Conservation (phyloP, 305 asterid species). For the Petunia hybrid region DNA sequence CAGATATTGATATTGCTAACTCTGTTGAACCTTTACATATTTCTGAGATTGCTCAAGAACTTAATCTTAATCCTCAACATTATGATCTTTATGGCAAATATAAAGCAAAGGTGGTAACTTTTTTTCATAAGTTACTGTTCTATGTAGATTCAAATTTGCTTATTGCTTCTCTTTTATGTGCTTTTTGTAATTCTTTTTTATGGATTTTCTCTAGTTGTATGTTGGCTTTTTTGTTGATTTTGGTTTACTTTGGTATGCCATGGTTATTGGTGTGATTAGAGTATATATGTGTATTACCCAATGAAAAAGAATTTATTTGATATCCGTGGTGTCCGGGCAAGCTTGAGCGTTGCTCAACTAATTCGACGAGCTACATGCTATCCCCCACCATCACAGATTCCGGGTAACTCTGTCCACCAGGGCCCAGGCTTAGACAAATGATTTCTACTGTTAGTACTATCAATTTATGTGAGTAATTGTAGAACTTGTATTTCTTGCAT, state of each 20-base stretch:
- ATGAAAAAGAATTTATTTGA: too few relatives aligned
- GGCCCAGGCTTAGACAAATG: not conserved
- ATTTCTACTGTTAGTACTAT: not conserved
- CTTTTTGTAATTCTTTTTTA: not conserved
- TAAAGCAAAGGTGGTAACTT: constrained; percentile 73
- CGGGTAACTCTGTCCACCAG: too few relatives aligned
- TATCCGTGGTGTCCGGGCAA: too few relatives aligned
- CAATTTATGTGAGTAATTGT: not conserved
- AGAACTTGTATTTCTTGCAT: not conserved
- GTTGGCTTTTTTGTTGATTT: not conserved
- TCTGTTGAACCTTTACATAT: constrained; percentile 83
- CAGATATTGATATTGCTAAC: constrained; percentile 94
- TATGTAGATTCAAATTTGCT: not conserved
- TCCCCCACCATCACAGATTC: too few relatives aligned
- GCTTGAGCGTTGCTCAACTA: too few relatives aligned
- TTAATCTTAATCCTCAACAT: constrained; percentile 66
- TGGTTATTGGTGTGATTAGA: constrained; percentile 22
- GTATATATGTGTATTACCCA: not conserved
- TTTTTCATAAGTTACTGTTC: not conserved
- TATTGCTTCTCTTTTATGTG: not conserved
- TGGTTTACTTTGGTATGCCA: not conserved
- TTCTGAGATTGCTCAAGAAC: constrained; percentile 79
- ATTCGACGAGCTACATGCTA: too few relatives aligned
- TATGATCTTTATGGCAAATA: constrained; percentile 95
- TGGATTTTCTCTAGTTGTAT: not conserved